Percentiles rank a stretch among this genome's conserved stretches.
Conservation (phyloP, 192 early-diverging fungal species). For the Coemansia sp. region DNA sequence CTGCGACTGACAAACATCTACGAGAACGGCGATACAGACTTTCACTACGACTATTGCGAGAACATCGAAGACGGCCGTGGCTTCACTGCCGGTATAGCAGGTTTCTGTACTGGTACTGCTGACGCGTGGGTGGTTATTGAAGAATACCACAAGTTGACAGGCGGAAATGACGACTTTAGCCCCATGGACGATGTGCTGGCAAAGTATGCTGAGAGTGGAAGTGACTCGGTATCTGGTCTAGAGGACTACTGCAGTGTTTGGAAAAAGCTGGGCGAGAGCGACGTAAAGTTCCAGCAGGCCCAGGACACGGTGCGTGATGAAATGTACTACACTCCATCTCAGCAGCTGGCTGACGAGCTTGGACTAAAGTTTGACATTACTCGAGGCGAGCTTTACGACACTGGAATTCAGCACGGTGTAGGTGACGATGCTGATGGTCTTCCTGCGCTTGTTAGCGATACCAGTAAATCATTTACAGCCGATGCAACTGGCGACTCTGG, state of each 20-base stretch:
- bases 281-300: conserved; percentile 41
- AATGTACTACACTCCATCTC: conserved; percentile 45
- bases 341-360: conserved; percentile 26
- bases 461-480: conserved; percentile 19
- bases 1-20: conserved; percentile 32
- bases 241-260: conserved; percentile 54
- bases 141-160: conserved; percentile 38
- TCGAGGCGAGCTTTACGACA: conserved; percentile 56
- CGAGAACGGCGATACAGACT: conserved; percentile 34
- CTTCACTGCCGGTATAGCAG: conserved; percentile 37
- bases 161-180: conserved; percentile 34
- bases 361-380: conserved; percentile 36
- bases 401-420: conserved; percentile 46
- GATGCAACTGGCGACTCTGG: conserved; percentile 19
- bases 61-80: conserved; percentile 38
- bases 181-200: conserved; percentile 21
- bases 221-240: conserved; percentile 38
- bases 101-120: conserved; percentile 48
- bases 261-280: conserved; percentile 35
- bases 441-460: conserved; percentile 22
- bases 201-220: conserved; percentile 19
- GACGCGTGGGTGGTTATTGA: conserved; percentile 56
- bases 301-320: conserved; percentile 42
- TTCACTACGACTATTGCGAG: conserved; percentile 48
- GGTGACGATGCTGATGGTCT: conserved; percentile 45